These are phyloP conservation scores for Ceratocystis albifundus DNA, from an alignment of 2,329 filamentous ascomycete species.

Conservation along the genomic window DNA sequence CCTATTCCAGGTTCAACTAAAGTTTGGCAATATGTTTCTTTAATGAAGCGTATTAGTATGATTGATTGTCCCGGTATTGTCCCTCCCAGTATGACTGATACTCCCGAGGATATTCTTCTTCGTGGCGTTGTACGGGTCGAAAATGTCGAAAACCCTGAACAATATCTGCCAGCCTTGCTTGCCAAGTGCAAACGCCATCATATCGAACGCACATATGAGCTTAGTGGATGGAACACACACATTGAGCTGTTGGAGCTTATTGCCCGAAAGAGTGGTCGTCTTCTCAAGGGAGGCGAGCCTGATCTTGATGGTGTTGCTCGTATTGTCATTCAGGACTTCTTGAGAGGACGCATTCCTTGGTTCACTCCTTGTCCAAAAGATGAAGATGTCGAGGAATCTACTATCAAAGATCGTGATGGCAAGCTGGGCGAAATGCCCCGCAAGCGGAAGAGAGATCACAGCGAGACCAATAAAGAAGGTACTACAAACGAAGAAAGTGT, in stretches of 20 bases:
- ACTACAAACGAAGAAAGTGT: conserved; percentile 28
- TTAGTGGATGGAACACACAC: conserved; percentile 65
- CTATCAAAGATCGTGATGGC: conserved; percentile 61
- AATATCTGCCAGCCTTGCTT: conserved; percentile 81
- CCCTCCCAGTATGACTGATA: conserved; percentile 73
- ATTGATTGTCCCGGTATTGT: conserved; percentile 97
- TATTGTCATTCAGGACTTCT: conserved; percentile 93
- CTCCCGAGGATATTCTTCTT: conserved; percentile 75
- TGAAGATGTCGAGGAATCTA: conserved; percentile 34
- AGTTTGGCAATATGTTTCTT: conserved; percentile 92
- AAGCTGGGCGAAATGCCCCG: conserved; percentile 75
- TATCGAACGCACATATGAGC: conserved; percentile 82
- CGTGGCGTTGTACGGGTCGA: conserved; percentile 88
- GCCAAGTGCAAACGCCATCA: conserved; percentile 72
- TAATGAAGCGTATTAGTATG: conserved; percentile 82
- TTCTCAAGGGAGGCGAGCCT: conserved; percentile 86
- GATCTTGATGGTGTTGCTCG: conserved; percentile 92
- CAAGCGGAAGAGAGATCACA: conserved; percentile 58
- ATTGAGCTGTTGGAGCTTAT: conserved; percentile 78
- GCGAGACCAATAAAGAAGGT: conserved; percentile 33
- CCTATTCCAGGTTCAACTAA: conserved; percentile 80
- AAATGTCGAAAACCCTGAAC: conserved; percentile 90
- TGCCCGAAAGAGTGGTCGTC: conserved; percentile 72
- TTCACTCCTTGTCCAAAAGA: conserved; percentile 65
- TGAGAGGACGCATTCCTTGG: conserved; percentile 93